Evolutionary conservation across 164 flowering plant genomes (phyloP).

Genomic region (Echeveria elegans): DNA sequence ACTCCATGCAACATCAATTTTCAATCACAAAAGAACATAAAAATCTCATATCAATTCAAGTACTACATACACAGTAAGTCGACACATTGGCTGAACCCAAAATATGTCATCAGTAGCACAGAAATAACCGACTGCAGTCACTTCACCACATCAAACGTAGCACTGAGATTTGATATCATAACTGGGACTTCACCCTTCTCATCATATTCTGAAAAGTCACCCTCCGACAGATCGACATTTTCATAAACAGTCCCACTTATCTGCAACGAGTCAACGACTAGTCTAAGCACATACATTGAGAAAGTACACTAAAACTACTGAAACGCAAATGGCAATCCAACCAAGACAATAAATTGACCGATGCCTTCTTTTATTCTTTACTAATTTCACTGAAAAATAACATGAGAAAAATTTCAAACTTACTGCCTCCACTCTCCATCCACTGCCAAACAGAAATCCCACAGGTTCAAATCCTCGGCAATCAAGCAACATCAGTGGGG

Average conservation of each 20-base stretch:
- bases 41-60: not conserved
- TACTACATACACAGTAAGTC: not conserved
- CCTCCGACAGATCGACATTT: slow-evolving; percentile 48
- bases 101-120: not conserved
- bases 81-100: not conserved
- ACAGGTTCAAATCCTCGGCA: slow-evolving; percentile 77
- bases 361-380: not conserved
- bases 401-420: slow-evolving; percentile 1
- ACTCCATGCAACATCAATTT: no score
- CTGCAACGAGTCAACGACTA: slow-evolving; percentile 18
- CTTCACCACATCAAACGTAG: slow-evolving; percentile 42
- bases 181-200: slow-evolving; percentile 67
- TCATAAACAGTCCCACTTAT: slow-evolving; percentile 44
- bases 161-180: slow-evolving; percentile 43
- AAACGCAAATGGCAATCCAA: not conserved
- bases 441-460: slow-evolving; percentile 48
- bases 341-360: not conserved
- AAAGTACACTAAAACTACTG: not conserved
- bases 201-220: slow-evolving; percentile 58
- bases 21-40: not conserved
- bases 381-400: not conserved
- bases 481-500: slow-evolving; percentile 77
- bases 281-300: not conserved
- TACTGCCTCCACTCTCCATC: slow-evolving; percentile 82
- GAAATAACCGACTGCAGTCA: slow-evolving; percentile 11